Evolutionary conservation across 257 asterid species (phyloP), one percentile per base, ranked within the genome.

Genomic region (Cruciata laevipes): DNA sequence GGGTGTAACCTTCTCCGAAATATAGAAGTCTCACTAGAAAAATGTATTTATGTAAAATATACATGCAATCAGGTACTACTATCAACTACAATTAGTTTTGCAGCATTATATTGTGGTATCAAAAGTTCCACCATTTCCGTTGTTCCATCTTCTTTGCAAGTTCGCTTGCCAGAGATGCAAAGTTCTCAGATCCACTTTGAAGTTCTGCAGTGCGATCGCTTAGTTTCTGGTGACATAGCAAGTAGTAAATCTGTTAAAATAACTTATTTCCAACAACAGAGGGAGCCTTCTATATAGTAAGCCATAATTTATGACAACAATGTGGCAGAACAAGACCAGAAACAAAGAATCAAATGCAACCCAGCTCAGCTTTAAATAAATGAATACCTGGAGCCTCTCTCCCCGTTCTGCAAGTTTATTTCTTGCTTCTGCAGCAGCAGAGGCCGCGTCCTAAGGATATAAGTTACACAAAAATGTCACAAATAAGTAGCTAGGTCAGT

Each of bases 331-430:
- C 35, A 21, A 30, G 20, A 69, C n/a, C 33, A 35, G 23, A 42
- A 69, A 17, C 32, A 30, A 3, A 42, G 33, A 42, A 69, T 52
- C 61, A 18, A 32, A 30, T 38, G 3, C 64, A 27, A 18, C 57
- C 23, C 4, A 52, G 33, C 47, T 13, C 4, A 52, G 33, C 47
- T 13, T 49, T 33, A 16, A 23, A 42, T n/a, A 40, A 56, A 24
- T 49, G 57, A 66, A 72, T 78, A 90, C 97, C 91, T 94, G 95
- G 31, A 93, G 97, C 77, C 90, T 93, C 84, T 93, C 95, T 79
- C 67, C 68, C 49, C 95, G 95, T 75, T 90, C 97, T 53, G 88
- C 40, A 44, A 94, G 99, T 80, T 94, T 90, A 63, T 93, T 84
- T 81, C 77, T 90, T 49, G 97, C 97, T 76, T 90, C 77, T 57